A percentile compares a stretch with the other conserved stretches of the same genome.
Evolutionary conservation across 2,329 filamentous ascomycete species (phyloP).

Genomic region (Diaporthe longicolla): DNA sequence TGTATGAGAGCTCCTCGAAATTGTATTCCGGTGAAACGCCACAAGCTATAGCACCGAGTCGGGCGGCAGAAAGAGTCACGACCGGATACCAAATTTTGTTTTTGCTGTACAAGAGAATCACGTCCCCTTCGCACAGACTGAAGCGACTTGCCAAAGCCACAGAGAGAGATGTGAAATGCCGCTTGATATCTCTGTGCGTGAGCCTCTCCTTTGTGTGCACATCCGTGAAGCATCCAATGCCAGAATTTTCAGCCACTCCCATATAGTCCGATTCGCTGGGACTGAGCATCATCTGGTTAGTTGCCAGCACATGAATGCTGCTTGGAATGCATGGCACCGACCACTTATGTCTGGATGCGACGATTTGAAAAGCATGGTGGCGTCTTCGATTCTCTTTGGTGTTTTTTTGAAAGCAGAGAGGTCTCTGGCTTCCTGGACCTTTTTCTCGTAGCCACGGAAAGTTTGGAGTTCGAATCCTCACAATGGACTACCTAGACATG

Average conservation of each 20-base stretch:
- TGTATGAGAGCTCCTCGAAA: slow-evolving; percentile 75
- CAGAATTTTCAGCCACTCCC: slow-evolving; percentile 18
- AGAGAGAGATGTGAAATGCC: slow-evolving; percentile 24
- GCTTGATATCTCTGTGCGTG: slow-evolving; percentile 23
- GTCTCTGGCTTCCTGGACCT: neutral
- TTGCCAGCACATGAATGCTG: neutral
- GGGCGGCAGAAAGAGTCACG: slow-evolving; percentile 30
- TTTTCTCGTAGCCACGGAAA: neutral
- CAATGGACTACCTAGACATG: neutral
- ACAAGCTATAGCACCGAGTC: slow-evolving; percentile 59
- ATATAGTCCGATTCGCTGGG: slow-evolving; percentile 33
- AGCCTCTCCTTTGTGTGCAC: slow-evolving; percentile 33
- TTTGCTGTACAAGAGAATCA: slow-evolving; percentile 33
- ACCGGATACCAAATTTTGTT: slow-evolving; percentile 40
- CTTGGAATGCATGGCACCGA: neutral
- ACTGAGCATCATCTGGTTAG: slow-evolving; percentile 12
- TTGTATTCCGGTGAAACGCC: slow-evolving; percentile 74
- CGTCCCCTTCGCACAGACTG: slow-evolving; percentile 18
- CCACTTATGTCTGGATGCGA: slow-evolving; percentile 28
- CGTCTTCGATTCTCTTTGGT: neutral
- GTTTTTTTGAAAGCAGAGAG: neutral
- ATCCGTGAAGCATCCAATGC: slow-evolving; percentile 33
- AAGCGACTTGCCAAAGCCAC: slow-evolving; percentile 35
- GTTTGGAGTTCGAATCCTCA: neutral
- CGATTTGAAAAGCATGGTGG: slow-evolving; percentile 32